Conservation (phyloP, 1,284 basidiomycete species). For the Cutaneotrichosporon mucoides region DNA sequence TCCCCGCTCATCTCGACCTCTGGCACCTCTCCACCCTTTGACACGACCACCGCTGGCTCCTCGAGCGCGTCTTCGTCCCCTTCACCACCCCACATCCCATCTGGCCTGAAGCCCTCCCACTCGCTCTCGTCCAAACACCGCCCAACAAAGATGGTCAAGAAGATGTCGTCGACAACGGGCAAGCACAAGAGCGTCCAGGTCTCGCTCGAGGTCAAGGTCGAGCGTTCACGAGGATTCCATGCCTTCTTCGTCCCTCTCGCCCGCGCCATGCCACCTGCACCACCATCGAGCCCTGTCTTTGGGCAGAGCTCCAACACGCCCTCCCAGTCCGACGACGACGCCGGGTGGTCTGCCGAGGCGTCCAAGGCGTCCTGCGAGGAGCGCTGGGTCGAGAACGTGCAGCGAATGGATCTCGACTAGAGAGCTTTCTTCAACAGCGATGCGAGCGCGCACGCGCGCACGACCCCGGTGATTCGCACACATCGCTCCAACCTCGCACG, state of each 20-base stretch:
- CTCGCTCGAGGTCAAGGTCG: slow-evolving; percentile 42
- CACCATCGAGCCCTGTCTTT: slow-evolving; percentile 35
- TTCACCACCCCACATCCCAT: slow-evolving; percentile 8
- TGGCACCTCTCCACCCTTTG: slow-evolving; percentile 2
- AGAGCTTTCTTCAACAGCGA: background rate
- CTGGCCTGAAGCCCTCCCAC: slow-evolving; percentile 11
- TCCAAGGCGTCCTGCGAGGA: slow-evolving; percentile 23
- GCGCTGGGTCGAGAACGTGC: slow-evolving; percentile 41
- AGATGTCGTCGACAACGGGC: slow-evolving; percentile 24
- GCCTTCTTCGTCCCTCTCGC: slow-evolving; percentile 43
- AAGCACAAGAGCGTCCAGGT: slow-evolving; percentile 40
- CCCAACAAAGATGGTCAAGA: slow-evolving; percentile 27
- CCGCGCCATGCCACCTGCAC: slow-evolving; percentile 32
- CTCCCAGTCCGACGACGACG: background rate
- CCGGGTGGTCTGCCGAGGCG: background rate
- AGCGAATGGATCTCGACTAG: slow-evolving; percentile 35
- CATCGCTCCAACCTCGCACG: background rate
- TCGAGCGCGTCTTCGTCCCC: slow-evolving; percentile 13
- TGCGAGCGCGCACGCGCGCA: too few relatives aligned
- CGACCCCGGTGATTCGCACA: too few relatives aligned
- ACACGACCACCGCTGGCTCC: background rate
- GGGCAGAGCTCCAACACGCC: slow-evolving; percentile 20
- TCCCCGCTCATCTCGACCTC: slow-evolving; percentile 9
- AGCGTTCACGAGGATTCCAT: slow-evolving; percentile 39
- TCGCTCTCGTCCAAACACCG: slow-evolving; percentile 12